Evolutionary conservation across 106 monocot genomes (phyloP).

Genomic region (Phalaenopsis aphrodite): DNA sequence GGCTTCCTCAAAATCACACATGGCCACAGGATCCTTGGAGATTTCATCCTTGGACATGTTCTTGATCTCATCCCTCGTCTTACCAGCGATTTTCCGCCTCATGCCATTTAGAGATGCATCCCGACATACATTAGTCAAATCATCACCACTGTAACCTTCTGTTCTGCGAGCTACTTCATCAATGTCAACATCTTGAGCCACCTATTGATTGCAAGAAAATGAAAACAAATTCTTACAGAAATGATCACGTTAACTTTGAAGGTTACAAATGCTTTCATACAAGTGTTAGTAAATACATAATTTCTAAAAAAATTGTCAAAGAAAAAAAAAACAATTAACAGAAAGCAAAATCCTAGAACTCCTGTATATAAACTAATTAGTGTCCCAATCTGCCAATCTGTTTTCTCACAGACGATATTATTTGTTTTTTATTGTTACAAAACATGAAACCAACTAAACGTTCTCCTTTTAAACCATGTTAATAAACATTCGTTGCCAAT

Average conservation of each 20-base stretch:
- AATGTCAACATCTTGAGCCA: constrained; percentile 79
- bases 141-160: constrained; percentile 95
- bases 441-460: too few species aligned
- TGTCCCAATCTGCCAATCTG: too few species aligned
- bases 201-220: constrained; percentile 32
- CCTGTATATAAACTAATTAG: too few species aligned
- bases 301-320: neutral
- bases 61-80: constrained; percentile 94
- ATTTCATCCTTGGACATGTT: constrained; percentile 99
- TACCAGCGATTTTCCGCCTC: constrained; percentile 94
- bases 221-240: neutral
- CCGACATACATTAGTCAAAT: constrained; percentile 86
- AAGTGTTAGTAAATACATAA: too few species aligned
- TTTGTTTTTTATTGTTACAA: too few species aligned
- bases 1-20: constrained; percentile 98
- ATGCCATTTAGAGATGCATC: constrained; percentile 92
- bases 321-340: neutral
- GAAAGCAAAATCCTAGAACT: too few species aligned
- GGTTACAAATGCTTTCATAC: too few species aligned
- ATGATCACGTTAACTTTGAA: too few species aligned
- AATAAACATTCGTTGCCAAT: too few species aligned
- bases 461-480: too few species aligned
- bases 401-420: too few species aligned
- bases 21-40: constrained; percentile 90
- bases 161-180: constrained; percentile 85